These are phyloP conservation scores for Saccharata proteae DNA, from an alignment of 2,329 filamentous ascomycete genomes.

Conservation along the genomic window DNA sequence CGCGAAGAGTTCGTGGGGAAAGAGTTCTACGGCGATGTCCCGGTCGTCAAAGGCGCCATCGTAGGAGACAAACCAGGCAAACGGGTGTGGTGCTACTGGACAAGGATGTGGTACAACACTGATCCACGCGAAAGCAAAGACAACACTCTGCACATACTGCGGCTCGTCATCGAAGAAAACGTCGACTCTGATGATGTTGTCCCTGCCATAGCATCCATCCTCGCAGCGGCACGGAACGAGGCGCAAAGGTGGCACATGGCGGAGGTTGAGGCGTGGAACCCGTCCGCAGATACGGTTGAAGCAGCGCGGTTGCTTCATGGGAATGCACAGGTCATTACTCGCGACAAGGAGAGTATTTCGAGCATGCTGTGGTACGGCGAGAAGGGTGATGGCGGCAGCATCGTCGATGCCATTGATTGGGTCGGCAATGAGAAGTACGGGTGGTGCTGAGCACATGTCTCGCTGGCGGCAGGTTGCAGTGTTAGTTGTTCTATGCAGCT, in stretches of 20 bases:
- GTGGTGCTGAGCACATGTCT: constrained; percentile 51
- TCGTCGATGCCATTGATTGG: constrained; percentile 51
- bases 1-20: constrained; percentile 68
- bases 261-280: constrained; percentile 75
- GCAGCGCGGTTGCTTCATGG: constrained; percentile 35
- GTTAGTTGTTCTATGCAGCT: no score
- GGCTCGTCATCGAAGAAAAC: constrained; percentile 42
- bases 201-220: constrained; percentile 47
- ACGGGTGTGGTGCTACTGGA: constrained; percentile 66
- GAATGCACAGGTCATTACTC: constrained; percentile 37
- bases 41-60: constrained; percentile 58
- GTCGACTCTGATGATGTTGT: constrained; percentile 21
- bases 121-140: constrained; percentile 40
- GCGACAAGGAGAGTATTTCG: constrained; percentile 56
- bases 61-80: constrained; percentile 38
- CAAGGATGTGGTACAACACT: constrained; percentile 49
- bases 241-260: constrained; percentile 60
- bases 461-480: no score
- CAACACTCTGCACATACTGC: constrained; percentile 58
- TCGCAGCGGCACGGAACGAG: constrained; percentile 56
- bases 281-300: constrained; percentile 38
- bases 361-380: constrained; percentile 60
- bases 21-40: constrained; percentile 45
- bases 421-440: constrained; percentile 65
- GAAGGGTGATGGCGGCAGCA: constrained; percentile 27